A percentile compares a stretch with the other conserved stretches of the same genome.
Evolutionary conservation across 2,329 filamentous ascomycete genomes (phyloP).

Genomic region (Scedosporium minutisporum): DNA sequence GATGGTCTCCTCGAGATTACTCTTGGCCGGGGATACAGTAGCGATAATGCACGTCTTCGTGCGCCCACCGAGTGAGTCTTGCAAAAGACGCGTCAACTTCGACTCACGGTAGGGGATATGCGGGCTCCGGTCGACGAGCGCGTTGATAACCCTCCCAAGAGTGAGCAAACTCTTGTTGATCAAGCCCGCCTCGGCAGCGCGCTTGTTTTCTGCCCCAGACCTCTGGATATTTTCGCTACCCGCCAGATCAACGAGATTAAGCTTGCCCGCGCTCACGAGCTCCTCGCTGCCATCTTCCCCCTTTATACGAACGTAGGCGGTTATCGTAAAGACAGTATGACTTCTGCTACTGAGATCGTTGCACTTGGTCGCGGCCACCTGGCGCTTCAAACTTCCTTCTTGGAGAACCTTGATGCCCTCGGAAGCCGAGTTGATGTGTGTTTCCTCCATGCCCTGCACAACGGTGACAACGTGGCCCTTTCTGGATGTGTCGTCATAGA

Average conservation of each 20-base stretch:
- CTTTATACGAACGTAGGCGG: constrained; percentile 75
- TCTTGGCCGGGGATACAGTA: constrained; percentile 87
- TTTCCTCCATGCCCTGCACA: constrained; percentile 97
- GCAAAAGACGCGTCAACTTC: constrained; percentile 84
- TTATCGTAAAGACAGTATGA: constrained; percentile 96
- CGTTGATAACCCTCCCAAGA: constrained; percentile 92
- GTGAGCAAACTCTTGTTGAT: constrained; percentile 98
- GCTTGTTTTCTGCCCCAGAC: constrained; percentile 95
- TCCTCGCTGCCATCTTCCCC: constrained; percentile 80
- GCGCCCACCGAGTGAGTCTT: constrained; percentile 89
- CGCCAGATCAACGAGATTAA: constrained; percentile 92
- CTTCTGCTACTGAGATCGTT: constrained; percentile 95
- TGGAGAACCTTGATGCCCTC: constrained; percentile 85
- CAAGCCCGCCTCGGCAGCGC: constrained; percentile 85
- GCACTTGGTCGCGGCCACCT: constrained; percentile 99
- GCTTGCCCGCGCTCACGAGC: constrained; percentile 80
- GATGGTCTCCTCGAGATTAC: constrained; percentile 94
- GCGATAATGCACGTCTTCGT: constrained; percentile 99
- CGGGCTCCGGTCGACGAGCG: constrained; percentile 76
- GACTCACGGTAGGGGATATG: constrained; percentile 93
- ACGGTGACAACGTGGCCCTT: constrained; percentile 78
- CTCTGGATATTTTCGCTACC: constrained; percentile 97
- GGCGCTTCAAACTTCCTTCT: constrained; percentile 81
- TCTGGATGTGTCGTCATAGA: constrained; percentile 82
- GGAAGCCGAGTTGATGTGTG: constrained; percentile 74